phyloP scores from a whole-genome alignment of 2,329 filamentous ascomycete species.

The Cephalotrichum gorgonifer region DNA sequence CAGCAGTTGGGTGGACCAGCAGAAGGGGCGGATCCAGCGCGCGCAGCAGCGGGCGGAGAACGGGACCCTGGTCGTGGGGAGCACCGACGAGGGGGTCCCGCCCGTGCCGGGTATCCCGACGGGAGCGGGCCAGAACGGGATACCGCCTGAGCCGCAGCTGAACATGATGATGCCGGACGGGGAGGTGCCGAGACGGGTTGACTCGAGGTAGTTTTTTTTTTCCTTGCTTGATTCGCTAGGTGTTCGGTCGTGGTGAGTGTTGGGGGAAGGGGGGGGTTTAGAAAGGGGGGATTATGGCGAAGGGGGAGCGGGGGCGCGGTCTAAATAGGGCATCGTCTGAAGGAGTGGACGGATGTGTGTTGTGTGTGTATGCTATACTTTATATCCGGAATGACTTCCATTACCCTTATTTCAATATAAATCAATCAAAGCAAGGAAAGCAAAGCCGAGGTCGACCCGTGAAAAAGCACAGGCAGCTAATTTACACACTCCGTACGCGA shows the following conservation, averaged over 20 bases:
- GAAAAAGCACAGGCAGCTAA: too few species aligned
- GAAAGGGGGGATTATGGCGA: not conserved
- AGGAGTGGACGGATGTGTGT: not conserved
- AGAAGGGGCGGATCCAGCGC: constrained; percentile 42
- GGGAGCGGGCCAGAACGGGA: constrained; percentile 19
- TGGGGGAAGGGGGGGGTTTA: too few species aligned
- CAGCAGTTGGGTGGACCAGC: constrained; percentile 55
- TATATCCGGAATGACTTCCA: too few species aligned
- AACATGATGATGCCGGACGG: constrained; percentile 41
- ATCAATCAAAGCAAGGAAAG: too few species aligned
- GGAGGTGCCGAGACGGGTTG: constrained; percentile 32
- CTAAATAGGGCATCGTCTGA: too few species aligned
- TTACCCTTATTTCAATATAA: too few species aligned
- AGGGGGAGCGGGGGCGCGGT: too few species aligned
- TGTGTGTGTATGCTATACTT: not conserved
- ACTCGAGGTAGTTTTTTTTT: constrained; percentile 8
- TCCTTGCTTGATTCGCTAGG: not conserved
- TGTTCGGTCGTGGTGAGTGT: not conserved
- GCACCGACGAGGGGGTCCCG: constrained; percentile 19
- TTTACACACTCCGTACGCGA: too few species aligned
- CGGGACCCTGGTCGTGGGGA: constrained; percentile 2
- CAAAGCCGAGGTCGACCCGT: too few species aligned
- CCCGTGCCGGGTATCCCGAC: constrained; percentile 25
- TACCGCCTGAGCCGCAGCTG: constrained; percentile 35
- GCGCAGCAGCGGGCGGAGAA: constrained; percentile 26